Conservation (phyloP, 257 asterid species). For the Scutellaria galericulata region DNA sequence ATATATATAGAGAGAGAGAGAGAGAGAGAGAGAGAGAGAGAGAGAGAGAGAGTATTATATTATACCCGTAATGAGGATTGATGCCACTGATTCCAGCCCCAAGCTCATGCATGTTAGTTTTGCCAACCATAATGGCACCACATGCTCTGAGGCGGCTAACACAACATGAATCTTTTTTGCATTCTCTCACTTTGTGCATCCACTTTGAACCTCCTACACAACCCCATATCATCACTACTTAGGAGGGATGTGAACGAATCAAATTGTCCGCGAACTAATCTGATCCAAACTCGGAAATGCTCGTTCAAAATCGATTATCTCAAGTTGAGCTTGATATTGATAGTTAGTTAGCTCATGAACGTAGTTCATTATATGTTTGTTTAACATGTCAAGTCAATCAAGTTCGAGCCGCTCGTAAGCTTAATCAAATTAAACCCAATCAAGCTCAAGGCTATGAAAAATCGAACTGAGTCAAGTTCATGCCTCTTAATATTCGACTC, state of each 20-base stretch:
- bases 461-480: too few relatives aligned
- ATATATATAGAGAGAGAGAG: neutral
- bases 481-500: too few relatives aligned
- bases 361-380: too few relatives aligned
- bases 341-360: too few relatives aligned
- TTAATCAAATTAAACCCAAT: too few relatives aligned
- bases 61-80: conserved; percentile 94
- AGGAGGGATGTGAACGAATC: neutral
- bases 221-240: conserved; percentile 5
- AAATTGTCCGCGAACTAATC: too few relatives aligned
- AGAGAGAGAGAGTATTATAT: neutral
- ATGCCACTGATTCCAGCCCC: conserved; percentile 97
- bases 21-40: neutral
- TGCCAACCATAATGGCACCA: conserved; percentile 88
- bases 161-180: conserved; percentile 72
- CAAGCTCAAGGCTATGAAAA: too few relatives aligned
- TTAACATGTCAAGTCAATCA: too few relatives aligned
- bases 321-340: too few relatives aligned
- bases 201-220: conserved; percentile 86
- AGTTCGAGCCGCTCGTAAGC: too few relatives aligned
- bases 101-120: conserved; percentile 95
- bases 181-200: conserved; percentile 72
- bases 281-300: too few relatives aligned
- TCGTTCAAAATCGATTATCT: too few relatives aligned
- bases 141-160: conserved; percentile 75